Conservation (phyloP, 2,329 filamentous ascomycete genomes). For the Waltergamsia citrina region DNA sequence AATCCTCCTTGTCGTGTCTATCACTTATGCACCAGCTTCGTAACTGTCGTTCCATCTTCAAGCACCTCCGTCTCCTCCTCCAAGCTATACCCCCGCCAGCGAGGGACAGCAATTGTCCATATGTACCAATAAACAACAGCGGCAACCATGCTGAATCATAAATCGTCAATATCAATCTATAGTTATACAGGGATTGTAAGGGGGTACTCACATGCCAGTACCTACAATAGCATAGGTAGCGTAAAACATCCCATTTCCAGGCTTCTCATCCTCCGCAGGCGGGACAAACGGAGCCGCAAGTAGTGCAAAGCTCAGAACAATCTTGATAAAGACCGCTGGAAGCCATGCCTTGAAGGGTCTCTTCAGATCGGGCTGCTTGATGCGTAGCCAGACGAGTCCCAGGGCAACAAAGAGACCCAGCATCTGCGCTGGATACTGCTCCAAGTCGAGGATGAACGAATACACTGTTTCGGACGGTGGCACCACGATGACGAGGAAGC, state of each 20-base stretch:
- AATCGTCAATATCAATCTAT: not conserved
- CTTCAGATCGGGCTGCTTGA: slow-evolving; percentile 46
- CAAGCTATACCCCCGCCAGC: slow-evolving; percentile 47
- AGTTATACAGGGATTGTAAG: slow-evolving; percentile 7
- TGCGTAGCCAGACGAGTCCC: slow-evolving; percentile 52
- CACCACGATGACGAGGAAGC: slow-evolving; percentile 54
- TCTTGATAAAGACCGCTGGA: slow-evolving; percentile 45
- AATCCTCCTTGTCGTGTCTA: no score
- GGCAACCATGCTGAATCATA: slow-evolving; percentile 37
- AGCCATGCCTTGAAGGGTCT: slow-evolving; percentile 59
- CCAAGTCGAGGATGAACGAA: slow-evolving; percentile 64
- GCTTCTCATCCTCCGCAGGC: slow-evolving; percentile 33
- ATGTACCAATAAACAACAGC: slow-evolving; percentile 60
- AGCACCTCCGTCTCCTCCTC: slow-evolving; percentile 52
- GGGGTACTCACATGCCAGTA: slow-evolving; percentile 42
- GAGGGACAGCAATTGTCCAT: slow-evolving; percentile 53
- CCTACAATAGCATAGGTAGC: slow-evolving; percentile 45
- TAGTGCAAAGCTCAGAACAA: slow-evolving; percentile 42
- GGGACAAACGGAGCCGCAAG: slow-evolving; percentile 55
- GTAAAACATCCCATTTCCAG: slow-evolving; percentile 36
- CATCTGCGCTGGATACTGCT: slow-evolving; percentile 57
- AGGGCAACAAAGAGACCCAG: slow-evolving; percentile 45
- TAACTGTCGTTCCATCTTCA: slow-evolving; percentile 58
- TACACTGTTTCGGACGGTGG: slow-evolving; percentile 59
- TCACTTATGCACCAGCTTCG: slow-evolving; percentile 41